Evolutionary conservation across 495 filamentous ascomycete genomes (phyloP), one percentile per base, ranked within the genome.

Genomic region (Penicillium silybi): DNA sequence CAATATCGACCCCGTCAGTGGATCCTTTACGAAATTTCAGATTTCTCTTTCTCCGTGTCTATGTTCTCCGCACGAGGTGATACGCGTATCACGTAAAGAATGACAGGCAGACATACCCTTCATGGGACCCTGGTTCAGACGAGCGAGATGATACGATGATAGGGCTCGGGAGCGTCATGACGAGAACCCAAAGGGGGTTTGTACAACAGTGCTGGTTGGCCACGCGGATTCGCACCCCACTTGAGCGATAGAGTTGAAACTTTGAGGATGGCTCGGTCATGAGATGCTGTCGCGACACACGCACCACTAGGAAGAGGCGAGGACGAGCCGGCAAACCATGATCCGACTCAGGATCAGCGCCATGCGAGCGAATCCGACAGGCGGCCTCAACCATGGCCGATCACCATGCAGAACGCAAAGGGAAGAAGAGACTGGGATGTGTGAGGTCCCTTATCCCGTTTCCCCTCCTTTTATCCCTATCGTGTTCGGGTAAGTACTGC

Each of bases 181-280:
- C 17, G 27, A 40, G 25, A 15, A 48, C 44, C 41, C 34, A 41
- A 56, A 53, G 41, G 22, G 22, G 52, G 58, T 44, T 48, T 45
- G 44, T 45, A 37, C 37, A 27, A 50, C 34, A 15, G 41, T 43
- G 42, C 52, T 65, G 61, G 61, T 58, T 57, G 53, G 47, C 57
- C 53, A 59, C 56, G 52, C 54, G 59, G 57, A 15, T 46, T 57
- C 34, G 40, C 53, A 58, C 62, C 56, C 62, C 62, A 65, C 59
- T 64, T 16, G 49, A 32, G 29, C 29, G 29, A 32, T 32, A 32
- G 29, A 32, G 29, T 13, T 32, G 29, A 32, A 32, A 32, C 29
- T 32, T 32, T 32, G 8, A 13, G 29, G 8, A 58, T 55, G 48
- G 46, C 50, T 39, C 52, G 41, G 59, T 62, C 59, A 65, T 63